Conservation (phyloP, 805 yeast genomes). For the Ogataea trehaloabstinens region DNA sequence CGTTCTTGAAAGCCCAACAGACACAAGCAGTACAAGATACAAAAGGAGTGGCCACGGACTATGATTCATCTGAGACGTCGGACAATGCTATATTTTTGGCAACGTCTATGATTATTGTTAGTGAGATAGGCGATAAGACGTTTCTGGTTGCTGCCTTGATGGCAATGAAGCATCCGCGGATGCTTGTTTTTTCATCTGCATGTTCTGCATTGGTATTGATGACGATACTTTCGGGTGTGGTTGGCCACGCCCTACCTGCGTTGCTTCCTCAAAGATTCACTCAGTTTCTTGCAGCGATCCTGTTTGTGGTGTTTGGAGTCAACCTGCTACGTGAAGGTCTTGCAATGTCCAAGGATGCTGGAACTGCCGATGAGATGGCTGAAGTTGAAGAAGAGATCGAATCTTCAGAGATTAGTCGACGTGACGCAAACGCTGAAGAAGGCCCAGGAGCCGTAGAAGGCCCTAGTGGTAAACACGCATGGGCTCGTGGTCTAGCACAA, state of each 20-base stretch:
- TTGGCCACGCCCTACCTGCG: constrained; percentile 89
- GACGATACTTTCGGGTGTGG: constrained; percentile 87
- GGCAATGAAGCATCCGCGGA: constrained; percentile 92
- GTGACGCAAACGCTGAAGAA: constrained; percentile 57
- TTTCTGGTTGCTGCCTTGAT: constrained; percentile 94
- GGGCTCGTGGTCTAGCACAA: constrained; percentile 29
- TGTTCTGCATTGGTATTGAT: constrained; percentile 80
- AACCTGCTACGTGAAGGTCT: constrained; percentile 78
- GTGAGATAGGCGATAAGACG: constrained; percentile 97
- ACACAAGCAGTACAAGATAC: constrained; percentile 14
- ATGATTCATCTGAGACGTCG: constrained; percentile 12
- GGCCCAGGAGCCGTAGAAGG: constrained; percentile 34
- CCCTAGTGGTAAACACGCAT: constrained; percentile 6
- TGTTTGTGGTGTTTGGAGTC: constrained; percentile 81
- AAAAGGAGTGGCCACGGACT: constrained; percentile 9
- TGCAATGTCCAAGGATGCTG: constrained; percentile 74
- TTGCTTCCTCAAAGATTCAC: constrained; percentile 78
- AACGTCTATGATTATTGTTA: constrained; percentile 85
- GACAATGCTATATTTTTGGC: constrained; percentile 72
- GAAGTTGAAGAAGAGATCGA: constrained; percentile 95
- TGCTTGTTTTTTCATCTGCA: constrained; percentile 85
- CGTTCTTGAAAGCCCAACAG: constrained; percentile 14
- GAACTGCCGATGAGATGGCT: constrained; percentile 92
- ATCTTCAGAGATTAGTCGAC: constrained; percentile 50
- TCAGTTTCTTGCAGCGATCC: constrained; percentile 72